Conservation (phyloP, 768 basidiomycete genomes). For the Phaeolepiota aurea region DNA sequence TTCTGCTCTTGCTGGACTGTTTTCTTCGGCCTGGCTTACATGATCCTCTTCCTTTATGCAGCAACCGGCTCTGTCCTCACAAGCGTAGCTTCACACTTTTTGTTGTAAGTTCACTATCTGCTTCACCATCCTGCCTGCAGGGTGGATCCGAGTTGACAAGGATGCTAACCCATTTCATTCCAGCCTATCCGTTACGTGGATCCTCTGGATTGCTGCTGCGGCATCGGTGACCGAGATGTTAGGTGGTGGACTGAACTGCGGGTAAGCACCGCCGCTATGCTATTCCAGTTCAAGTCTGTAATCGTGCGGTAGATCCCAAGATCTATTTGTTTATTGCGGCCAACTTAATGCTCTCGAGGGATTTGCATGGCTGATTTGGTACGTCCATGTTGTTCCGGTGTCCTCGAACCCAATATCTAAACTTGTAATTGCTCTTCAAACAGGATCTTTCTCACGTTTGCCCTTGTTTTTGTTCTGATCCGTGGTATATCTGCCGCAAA, state of each 20-base stretch:
- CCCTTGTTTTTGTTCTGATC: conserved; percentile 47
- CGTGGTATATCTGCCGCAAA: conserved; percentile 52
- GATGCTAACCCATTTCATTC: neutral
- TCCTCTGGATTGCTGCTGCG: conserved; percentile 71
- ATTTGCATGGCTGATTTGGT: conserved; percentile 76
- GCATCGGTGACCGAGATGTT: conserved; percentile 59
- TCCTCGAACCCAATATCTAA: neutral
- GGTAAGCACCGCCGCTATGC: conserved; percentile 24
- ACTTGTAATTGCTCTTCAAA: conserved; percentile 3
- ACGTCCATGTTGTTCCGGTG: conserved; percentile 12
- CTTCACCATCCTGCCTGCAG: conserved; percentile 2
- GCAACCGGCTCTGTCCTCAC: conserved; percentile 41
- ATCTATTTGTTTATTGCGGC: conserved; percentile 52
- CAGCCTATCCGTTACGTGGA: conserved; percentile 65
- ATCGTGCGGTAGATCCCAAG: conserved; percentile 23
- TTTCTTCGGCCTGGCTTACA: conserved; percentile 40
- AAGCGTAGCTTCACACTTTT: conserved; percentile 54
- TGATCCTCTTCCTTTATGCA: conserved; percentile 45
- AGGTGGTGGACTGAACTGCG: conserved; percentile 67
- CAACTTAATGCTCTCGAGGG: conserved; percentile 71
- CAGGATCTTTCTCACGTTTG: conserved; percentile 61
- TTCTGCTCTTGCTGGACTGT: conserved; percentile 73
- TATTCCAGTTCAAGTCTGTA: conserved; percentile 1
- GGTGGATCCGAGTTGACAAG: conserved; percentile 3
- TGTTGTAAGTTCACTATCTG: conserved; percentile 56